Evolutionary conservation across 805 yeast species (phyloP).

Genomic region (Peterozyma toletana): DNA sequence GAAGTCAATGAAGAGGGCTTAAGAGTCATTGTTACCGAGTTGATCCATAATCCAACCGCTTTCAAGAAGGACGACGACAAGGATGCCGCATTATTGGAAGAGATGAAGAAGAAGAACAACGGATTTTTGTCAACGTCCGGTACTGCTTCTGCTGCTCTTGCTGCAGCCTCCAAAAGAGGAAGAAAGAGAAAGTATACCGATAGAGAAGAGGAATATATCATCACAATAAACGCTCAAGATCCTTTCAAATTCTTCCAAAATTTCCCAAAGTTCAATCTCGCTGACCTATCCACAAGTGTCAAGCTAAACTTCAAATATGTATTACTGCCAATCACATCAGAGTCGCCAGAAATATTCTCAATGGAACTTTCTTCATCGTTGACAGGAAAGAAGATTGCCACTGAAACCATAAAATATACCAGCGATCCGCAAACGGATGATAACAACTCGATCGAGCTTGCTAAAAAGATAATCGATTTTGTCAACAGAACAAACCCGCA

Average conservation of each 20-base stretch:
- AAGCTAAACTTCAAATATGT: not conserved
- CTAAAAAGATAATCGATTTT: not conserved
- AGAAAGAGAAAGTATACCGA: not conserved
- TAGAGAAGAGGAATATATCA: not conserved
- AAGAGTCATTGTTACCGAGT: slow-evolving; percentile 2
- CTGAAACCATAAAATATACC: not conserved
- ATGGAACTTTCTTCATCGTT: not conserved
- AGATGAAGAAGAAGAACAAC: not conserved
- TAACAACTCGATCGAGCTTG: not conserved
- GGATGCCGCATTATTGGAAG: not conserved
- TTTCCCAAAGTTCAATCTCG: slow-evolving; percentile 5
- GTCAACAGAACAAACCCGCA: not conserved
- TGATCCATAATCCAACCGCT: slow-evolving; percentile 1
- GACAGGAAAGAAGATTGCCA: not conserved
- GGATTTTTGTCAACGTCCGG: not conserved
- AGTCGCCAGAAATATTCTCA: not conserved
- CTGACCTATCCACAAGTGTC: not conserved
- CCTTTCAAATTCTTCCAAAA: slow-evolving; percentile 4
- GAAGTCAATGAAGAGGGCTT: slow-evolving; percentile 3
- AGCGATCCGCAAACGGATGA: not conserved
- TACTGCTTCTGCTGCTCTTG: not conserved
- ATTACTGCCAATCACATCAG: not conserved
- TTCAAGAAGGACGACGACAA: not conserved
- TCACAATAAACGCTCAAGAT: not conserved
- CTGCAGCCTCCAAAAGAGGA: not conserved